Evolutionary conservation across 176 grass and related monocot species (phyloP).

Genomic region (Neostapfia colusana): DNA sequence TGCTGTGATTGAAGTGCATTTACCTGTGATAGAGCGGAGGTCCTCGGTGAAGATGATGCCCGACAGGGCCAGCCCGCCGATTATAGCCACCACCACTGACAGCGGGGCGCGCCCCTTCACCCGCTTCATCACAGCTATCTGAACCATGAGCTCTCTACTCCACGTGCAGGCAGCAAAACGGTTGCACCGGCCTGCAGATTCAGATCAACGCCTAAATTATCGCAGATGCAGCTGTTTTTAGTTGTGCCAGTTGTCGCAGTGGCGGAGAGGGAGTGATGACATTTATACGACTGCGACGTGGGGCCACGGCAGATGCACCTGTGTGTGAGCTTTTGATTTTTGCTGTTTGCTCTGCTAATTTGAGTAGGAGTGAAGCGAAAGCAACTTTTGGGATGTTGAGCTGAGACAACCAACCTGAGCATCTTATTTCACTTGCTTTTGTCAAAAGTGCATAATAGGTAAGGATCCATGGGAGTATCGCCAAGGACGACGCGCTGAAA

Average conservation of each 20-base stretch:
- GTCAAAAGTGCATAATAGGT: background rate
- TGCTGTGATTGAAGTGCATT: background rate
- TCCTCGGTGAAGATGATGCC: conserved; percentile 82
- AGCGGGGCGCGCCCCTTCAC: conserved; percentile 49
- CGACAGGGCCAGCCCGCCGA: conserved; percentile 55
- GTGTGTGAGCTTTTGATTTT: conserved; percentile 12
- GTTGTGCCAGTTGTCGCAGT: conserved; percentile 9
- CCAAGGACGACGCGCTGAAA: background rate
- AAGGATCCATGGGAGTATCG: background rate
- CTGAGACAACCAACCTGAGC: conserved; percentile 20
- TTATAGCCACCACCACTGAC: conserved; percentile 59
- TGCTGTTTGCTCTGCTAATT: conserved; percentile 30
- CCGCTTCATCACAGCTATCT: conserved; percentile 44
- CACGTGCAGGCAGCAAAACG: background rate
- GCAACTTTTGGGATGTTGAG: conserved; percentile 6
- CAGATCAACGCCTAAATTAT: background rate
- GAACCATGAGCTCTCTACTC: conserved; percentile 15
- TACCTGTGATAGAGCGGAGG: conserved; percentile 59
- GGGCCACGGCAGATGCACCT: conserved; percentile 13
- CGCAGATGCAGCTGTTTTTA: conserved; percentile 19
- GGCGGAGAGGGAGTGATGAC: conserved; percentile 9
- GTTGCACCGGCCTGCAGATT: background rate
- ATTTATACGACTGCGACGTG: background rate
- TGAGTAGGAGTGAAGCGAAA: conserved; percentile 68
- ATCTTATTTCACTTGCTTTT: background rate